Evolutionary conservation across 2,329 filamentous ascomycete genomes (phyloP), one percentile per base, ranked within the genome.

Genomic region (Fusarium tupiense): DNA sequence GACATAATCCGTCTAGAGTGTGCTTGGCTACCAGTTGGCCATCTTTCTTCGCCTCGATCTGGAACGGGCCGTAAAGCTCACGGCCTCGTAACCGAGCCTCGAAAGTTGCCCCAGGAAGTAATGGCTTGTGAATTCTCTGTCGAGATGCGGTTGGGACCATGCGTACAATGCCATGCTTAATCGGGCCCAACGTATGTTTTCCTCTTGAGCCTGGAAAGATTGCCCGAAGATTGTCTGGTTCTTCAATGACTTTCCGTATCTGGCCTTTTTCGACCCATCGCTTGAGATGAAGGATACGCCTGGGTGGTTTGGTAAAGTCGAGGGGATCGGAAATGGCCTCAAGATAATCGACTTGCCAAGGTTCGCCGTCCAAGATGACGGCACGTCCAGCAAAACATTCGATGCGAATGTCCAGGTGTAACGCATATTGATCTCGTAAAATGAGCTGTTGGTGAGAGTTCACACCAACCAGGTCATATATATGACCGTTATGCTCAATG

Each of bases 131-230:
- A 2, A 66, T 22, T n/a, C 29, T 43, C 10, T 11, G 64, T 1
- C 61, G 49, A 17, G 64, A 66, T 47, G 61, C 50, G 4, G 7
- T 38, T 13, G 64, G 31, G 3, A 65, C 20, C 61, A 66, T 67
- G 14, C 64, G 64, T 10, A 67, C 64, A 17, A 66, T 67, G 20
- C 61, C 64, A 9, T 67, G 61, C 9, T 67, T 67, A 6, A 58
- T 58, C 6, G 61, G 61, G 4, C 64, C 64, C 2, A 67, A 4
- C 2, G 6, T 66, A 40, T 67, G 61, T 1, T 65, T 26, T 2
- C 61, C 64, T 8, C 31, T 67, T 12, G 64, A 26, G 11, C 64
- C 31, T 0, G 50, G 31, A 5, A 67, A 67, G 1, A 50, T 8
- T 8, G n/a, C 61, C 3, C 19, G 29, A 1, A 66, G 14, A 11